phyloP scores from a whole-genome alignment of 148 eudicot species.

The Spergularia bocconei region DNA sequence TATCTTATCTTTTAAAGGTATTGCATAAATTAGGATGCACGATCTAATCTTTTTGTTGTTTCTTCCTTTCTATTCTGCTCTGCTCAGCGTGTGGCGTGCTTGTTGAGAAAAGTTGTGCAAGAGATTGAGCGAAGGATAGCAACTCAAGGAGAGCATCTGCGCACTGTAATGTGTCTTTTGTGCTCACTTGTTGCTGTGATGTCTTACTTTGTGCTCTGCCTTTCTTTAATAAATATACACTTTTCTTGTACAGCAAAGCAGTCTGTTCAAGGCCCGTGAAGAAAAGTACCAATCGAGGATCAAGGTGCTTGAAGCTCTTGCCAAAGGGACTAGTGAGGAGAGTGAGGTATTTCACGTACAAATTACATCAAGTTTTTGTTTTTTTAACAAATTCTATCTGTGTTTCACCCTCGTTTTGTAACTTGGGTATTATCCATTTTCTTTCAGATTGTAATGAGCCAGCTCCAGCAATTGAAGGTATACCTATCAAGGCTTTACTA shows the following conservation, averaged over 20 bases:
- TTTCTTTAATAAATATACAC: not conserved
- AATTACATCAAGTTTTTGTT: not conserved
- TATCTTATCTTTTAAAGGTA: not conserved
- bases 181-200: too few species aligned
- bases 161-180: slow-evolving; percentile 55
- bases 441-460: slow-evolving; percentile 65
- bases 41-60: not conserved
- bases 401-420: not conserved
- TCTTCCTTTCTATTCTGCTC: slow-evolving; percentile 1
- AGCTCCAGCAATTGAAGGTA: slow-evolving; percentile 79
- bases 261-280: slow-evolving; percentile 79
- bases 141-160: slow-evolving; percentile 88
- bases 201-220: not conserved
- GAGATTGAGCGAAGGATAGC: slow-evolving; percentile 90
- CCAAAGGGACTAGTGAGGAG: slow-evolving; percentile 79
- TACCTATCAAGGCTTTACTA: not conserved
- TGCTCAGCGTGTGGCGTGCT: slow-evolving; percentile 76
- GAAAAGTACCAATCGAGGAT: slow-evolving; percentile 87
- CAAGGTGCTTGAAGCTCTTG: slow-evolving; percentile 86
- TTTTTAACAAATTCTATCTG: not conserved
- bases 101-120: slow-evolving; percentile 89
- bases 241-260: slow-evolving; percentile 64
- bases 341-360: slow-evolving; percentile 48
- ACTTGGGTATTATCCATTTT: slow-evolving; percentile 14
- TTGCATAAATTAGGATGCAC: not conserved